phyloP scores from a whole-genome alignment of 495 filamentous ascomycete species.

The Aspergillus haitiensis region DNA sequence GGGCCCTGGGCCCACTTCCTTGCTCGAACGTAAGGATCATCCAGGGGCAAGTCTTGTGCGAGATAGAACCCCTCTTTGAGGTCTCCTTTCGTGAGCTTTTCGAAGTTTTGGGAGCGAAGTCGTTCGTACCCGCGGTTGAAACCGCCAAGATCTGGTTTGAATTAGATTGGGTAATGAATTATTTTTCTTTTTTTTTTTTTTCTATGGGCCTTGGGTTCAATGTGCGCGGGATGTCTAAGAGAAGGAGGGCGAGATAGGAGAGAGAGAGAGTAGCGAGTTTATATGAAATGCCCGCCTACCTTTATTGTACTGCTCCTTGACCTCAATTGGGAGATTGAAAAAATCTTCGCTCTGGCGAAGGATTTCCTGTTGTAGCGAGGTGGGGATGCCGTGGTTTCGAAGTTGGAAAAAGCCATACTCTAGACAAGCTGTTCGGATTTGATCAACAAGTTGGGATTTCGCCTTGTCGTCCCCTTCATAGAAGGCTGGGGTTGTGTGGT shows the following conservation, averaged over 20 bases:
- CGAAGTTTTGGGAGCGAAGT: slow-evolving; percentile 44
- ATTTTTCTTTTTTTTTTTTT: slow-evolving; percentile 3
- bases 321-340: slow-evolving; percentile 72
- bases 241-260: too few species aligned
- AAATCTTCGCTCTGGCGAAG: slow-evolving; percentile 67
- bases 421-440: slow-evolving; percentile 24
- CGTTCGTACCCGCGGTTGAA: slow-evolving; percentile 45
- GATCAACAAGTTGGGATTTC: slow-evolving; percentile 2
- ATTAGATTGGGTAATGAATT: background rate
- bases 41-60: slow-evolving; percentile 35
- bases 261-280: too few species aligned
- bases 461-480: background rate
- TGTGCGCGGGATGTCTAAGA: too few species aligned
- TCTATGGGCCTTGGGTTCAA: background rate
- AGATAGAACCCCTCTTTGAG: slow-evolving; percentile 51
- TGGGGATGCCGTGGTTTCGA: slow-evolving; percentile 73
- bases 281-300: background rate
- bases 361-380: slow-evolving; percentile 62
- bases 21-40: slow-evolving; percentile 32
- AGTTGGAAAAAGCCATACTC: slow-evolving; percentile 83
- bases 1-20: slow-evolving; percentile 41
- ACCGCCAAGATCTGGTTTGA: slow-evolving; percentile 17
- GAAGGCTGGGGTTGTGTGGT: background rate
- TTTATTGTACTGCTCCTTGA: slow-evolving; percentile 31
- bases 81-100: slow-evolving; percentile 40